Base-by-base conservation (phyloP, 768 basidiomycete genomes). In the Suillus bovinus region DNA sequence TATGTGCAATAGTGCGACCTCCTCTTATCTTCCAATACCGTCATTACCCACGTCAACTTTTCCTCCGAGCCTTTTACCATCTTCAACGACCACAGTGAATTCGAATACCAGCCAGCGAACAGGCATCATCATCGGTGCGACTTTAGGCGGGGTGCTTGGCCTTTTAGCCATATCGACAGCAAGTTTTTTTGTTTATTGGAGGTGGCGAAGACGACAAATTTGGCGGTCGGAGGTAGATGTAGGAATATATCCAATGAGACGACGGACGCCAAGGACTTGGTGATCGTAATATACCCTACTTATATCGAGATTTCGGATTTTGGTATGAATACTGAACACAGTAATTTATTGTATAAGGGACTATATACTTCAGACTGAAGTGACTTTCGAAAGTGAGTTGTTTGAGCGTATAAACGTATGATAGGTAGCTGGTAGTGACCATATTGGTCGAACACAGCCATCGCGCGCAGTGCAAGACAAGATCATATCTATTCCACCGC, bases 1-100 rank as follows among this genome's bases (percentile, higher is more conserved):
- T 31, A 14, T 17, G 20, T 14, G 17, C 33, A 5, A 41, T 58
- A 74, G 73, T 57, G 67, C 66, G 49, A 74, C 72, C 1, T 65
- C 72, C 4, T 71, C 72, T 4, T 71, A 67, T 55, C 60, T 74
- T 22, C 73, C 73, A 10, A 65, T 68, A 0, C 33, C 63, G 13
- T 68, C 72, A 10, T 49, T 74, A 13, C 72, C 73, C 3, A 3
- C 50, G 1, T 67, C 73, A 14, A 76, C 67, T 36, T 60, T 61
- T 36, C 72, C 74, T 2, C 67, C 69, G 16, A 63, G 54, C 10
- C 6, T 56, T 2, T 20, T 50, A 24, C 31, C 70, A 24, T 47
- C 68, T 9, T 29, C 47, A 13, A 64, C 67, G 22, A 57, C 65
- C 4, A 61, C 34, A 14, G 8, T 63, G 13, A 64, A 22, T 10